A percentile compares a stretch with the other conserved stretches of the same genome.
Conservation (phyloP, 495 filamentous ascomycete species). For the Penicillium ucsense region DNA sequence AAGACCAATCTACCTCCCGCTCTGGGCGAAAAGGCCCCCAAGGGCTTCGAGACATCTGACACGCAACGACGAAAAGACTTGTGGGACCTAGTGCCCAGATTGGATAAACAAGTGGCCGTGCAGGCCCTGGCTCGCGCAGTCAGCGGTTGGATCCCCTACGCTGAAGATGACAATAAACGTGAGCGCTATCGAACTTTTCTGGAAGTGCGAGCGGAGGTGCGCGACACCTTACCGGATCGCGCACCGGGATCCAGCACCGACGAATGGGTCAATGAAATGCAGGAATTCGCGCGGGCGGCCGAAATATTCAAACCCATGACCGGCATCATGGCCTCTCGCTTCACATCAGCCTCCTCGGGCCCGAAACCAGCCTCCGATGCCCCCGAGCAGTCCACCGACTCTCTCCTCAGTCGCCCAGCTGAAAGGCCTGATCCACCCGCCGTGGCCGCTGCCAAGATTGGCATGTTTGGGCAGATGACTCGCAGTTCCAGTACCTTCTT, state of each 20-base stretch:
- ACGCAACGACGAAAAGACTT: slow-evolving; percentile 50
- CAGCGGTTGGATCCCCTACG: slow-evolving; percentile 74
- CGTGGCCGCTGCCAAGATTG: slow-evolving; percentile 77
- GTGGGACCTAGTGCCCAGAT: slow-evolving; percentile 56
- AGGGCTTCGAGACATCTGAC: slow-evolving; percentile 49
- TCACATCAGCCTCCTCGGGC: slow-evolving; percentile 60
- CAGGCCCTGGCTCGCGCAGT: slow-evolving; percentile 67
- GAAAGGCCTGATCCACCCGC: slow-evolving; percentile 68
- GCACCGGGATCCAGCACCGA: slow-evolving; percentile 48
- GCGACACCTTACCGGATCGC: slow-evolving; percentile 49
- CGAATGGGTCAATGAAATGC: slow-evolving; percentile 70
- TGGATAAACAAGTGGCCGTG: slow-evolving; percentile 64
- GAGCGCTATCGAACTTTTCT: slow-evolving; percentile 71
- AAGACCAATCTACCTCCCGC: slow-evolving; percentile 69
- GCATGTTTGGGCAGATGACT: slow-evolving; percentile 90
- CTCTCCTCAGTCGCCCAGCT: slow-evolving; percentile 44
- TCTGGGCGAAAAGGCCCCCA: slow-evolving; percentile 58
- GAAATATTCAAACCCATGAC: slow-evolving; percentile 89
- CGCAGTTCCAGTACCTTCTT: slow-evolving; percentile 61
- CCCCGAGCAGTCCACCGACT: slow-evolving; percentile 22
- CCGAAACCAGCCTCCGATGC: slow-evolving; percentile 36
- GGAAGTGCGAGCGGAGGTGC: slow-evolving; percentile 62
- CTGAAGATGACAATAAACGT: slow-evolving; percentile 69
- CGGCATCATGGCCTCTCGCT: slow-evolving; percentile 83
- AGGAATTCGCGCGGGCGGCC: slow-evolving; percentile 82